These are phyloP conservation scores for Pyrenochaeta sp. DNA, from an alignment of 2,329 filamentous ascomycete species.

Conservation along the genomic window DNA sequence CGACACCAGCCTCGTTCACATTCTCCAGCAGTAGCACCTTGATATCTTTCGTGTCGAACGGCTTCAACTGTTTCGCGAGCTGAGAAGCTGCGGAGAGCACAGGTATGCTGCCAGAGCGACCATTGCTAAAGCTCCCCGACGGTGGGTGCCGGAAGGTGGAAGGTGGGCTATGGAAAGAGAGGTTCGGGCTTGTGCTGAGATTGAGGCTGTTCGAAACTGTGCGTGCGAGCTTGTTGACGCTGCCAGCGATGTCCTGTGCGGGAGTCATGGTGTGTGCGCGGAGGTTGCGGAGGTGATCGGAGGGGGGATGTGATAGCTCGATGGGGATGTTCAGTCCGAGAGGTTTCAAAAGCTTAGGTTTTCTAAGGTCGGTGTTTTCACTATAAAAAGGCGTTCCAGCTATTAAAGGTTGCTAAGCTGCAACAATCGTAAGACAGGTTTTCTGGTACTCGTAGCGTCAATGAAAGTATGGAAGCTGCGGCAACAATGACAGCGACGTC, in stretches of 20 bases:
- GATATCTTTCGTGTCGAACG: conserved; percentile 94
- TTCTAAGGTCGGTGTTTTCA: background rate
- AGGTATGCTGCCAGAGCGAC: conserved; percentile 46
- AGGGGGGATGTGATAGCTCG: conserved; percentile 26
- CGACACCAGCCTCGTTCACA: conserved; percentile 87
- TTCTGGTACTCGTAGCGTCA: conserved; percentile 17
- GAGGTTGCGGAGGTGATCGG: conserved; percentile 29
- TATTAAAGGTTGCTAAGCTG: conserved; percentile 7
- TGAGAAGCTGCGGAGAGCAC: conserved; percentile 44
- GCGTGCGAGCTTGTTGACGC: conserved; percentile 51
- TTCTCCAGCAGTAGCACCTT: conserved; percentile 97
- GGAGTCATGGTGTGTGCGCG: conserved; percentile 43
- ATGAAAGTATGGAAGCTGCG: conserved; percentile 20
- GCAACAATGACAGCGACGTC: conserved; percentile 26
- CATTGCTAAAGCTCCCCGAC: conserved; percentile 44
- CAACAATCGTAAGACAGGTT: conserved; percentile 7
- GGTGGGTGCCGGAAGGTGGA: conserved; percentile 61
- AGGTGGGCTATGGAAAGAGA: conserved; percentile 77
- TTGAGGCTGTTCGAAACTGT: conserved; percentile 67
- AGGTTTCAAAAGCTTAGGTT: conserved; percentile 7
- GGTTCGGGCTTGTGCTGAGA: conserved; percentile 77
- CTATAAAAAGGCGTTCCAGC: background rate
- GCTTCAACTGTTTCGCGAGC: conserved; percentile 80
- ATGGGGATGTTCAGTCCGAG: conserved; percentile 25
- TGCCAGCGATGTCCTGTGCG: conserved; percentile 47